These are phyloP conservation scores for Tylopilus cervinicoccineus DNA, from an alignment of 768 basidiomycete species.

Conservation along the genomic window DNA sequence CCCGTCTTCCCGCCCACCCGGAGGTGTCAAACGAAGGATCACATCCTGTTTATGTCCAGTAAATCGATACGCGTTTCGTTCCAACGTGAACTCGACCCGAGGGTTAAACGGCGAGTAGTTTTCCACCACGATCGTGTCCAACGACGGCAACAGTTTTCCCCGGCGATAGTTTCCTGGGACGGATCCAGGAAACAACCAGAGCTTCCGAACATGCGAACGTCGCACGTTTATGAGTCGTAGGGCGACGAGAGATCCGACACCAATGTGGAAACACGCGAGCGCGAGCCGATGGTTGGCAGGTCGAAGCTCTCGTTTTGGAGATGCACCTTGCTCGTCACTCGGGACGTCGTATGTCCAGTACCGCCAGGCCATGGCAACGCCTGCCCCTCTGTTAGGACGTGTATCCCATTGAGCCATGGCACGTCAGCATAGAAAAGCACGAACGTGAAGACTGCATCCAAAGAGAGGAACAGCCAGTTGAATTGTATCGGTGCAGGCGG, in stretches of 20 bases:
- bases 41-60: constrained; percentile 16
- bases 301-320: constrained; percentile 23
- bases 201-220: constrained; percentile 27
- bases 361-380: constrained; percentile 25
- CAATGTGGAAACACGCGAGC: constrained; percentile 26
- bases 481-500: constrained; percentile 20
- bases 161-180: constrained; percentile 23
- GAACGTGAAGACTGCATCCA: constrained; percentile 30
- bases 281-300: constrained; percentile 28
- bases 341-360: constrained; percentile 24
- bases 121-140: constrained; percentile 26
- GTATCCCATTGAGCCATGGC: not conserved
- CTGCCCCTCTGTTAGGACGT: constrained; percentile 19
- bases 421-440: constrained; percentile 3
- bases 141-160: constrained; percentile 12
- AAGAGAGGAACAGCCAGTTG: constrained; percentile 26
- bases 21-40: constrained; percentile 16
- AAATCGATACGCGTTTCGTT: constrained; percentile 23
- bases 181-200: constrained; percentile 29
- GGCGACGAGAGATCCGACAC: constrained; percentile 27
- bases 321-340: constrained; percentile 10
- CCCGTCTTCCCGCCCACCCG: constrained; percentile 13
- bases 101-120: constrained; percentile 20
- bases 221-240: constrained; percentile 24
- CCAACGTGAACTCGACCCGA: constrained; percentile 22